Evolutionary conservation across 331 rosid species (phyloP), one percentile per base, ranked within the genome.

Genomic region (Rhamnella rubrinervis): DNA sequence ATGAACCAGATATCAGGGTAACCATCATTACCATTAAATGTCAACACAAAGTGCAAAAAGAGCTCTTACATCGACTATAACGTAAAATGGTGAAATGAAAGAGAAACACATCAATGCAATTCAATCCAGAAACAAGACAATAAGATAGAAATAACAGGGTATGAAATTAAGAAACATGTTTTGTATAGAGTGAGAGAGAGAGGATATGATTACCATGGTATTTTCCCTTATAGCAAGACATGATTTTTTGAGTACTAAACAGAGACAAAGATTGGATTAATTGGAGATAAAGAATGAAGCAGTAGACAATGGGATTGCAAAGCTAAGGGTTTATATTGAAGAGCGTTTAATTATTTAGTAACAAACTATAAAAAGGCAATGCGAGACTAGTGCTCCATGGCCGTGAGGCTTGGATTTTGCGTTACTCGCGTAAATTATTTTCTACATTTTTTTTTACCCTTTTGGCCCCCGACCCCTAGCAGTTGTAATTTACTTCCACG

Each of bases 221-320:
- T 66, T 77, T 81, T 62, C 77, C 74, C 47, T 58, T 55, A 68
- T 25, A 77, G 47, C 74, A 69, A 55, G 82, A 60, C 82, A 77
- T 77, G 55, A 4, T 31, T 31, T 31, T 18, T 28, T 49, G 10
- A 41, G 18, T 25, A 21, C 15, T 9, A 12, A 14, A 18, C 16
- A 17, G 41, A 16, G 44, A 26, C 5, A n/a, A 20, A 26, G 58
- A 1, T 28, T 6, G 6, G 19, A 19, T 12, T 2, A 0, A 65
- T 9, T 15, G 11, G 49, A 53, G 58, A 53, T 5, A 49, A 8
- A 53, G 20, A 2, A 17, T 18, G 2, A 53, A n/a, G 23, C 25
- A 1, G 25, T 61, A 35, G 25, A 47, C 18, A 35, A 18, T 4
- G 2, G 6, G 41, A 44, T 4, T 2, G 7, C 9, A 11, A 38